Evolutionary conservation across 768 basidiomycete species (phyloP).

Genomic region (Suillus tomentosus): DNA sequence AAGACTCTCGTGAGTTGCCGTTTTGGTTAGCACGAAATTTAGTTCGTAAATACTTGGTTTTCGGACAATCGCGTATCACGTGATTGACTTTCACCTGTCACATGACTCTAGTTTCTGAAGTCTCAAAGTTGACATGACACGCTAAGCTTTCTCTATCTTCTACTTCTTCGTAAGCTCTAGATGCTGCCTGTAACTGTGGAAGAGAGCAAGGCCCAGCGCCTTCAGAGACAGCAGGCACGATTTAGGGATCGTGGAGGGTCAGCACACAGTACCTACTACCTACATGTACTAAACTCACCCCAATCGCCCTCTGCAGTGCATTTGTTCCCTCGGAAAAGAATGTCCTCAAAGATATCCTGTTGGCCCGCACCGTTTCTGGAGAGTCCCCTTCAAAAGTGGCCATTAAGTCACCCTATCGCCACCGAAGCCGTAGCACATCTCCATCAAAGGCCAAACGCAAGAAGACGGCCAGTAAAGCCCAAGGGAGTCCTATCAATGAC

Average conservation of each 20-base stretch:
- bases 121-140: background rate
- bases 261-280: conserved; percentile 22
- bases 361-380: conserved; percentile 49
- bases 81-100: background rate
- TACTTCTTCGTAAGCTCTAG: background rate
- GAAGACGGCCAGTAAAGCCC: background rate
- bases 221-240: conserved; percentile 63
- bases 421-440: background rate
- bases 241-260: conserved; percentile 72
- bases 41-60: too few relatives aligned
- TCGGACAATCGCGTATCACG: background rate
- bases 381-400: conserved; percentile 45
- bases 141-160: background rate
- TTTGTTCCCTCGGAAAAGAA: conserved; percentile 56
- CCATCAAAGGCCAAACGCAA: conserved; percentile 10
- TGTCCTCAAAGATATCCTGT: conserved; percentile 52
- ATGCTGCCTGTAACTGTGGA: conserved; percentile 42
- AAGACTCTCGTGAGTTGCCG: too few relatives aligned
- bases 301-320: conserved; percentile 36
- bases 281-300: background rate
- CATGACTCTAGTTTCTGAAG: background rate
- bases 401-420: conserved; percentile 3
- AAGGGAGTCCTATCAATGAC: background rate
- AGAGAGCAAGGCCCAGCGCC: conserved; percentile 61
- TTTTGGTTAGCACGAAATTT: too few relatives aligned